Base-by-base conservation (phyloP, 306 rosid species). In the Cyamopsis tetragonoloba region DNA sequence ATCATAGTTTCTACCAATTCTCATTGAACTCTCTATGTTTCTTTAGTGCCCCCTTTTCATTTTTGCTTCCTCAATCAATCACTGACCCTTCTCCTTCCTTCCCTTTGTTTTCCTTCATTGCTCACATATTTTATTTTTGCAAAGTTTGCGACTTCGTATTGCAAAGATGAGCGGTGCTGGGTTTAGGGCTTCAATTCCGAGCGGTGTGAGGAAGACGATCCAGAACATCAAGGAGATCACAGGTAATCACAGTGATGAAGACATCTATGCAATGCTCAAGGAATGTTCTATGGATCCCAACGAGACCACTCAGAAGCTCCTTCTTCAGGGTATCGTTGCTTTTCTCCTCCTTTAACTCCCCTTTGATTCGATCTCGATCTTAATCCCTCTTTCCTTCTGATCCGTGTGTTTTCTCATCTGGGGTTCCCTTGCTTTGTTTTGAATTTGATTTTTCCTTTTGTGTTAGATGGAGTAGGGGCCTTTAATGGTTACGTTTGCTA, bases 201-300 rank as follows among this genome's bases (percentile, higher is more conserved):
- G 10, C 81, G 73, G 80, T 70, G 85, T 65, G 64, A 83, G 71
- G 87, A 86, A 75, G 81, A 80, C 66, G 95, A 86, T 93, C 91
- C 87, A 83, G 84, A 80, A 77, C 79, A 83, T 93, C 14, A 85
- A 85, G 71, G 99, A 93, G 95, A 88, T 93, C 86, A 62, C 95
- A 14, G 95, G 81, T 7, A 84, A 86, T 76, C 95, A 90, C 67
- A 88, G 86, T 79, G 95, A 90, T 19, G 96, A 88, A 18, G 99
- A 93, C 62, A 85, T 90, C 76, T 81, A 90, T 80, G 88, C 97
- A 86, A 90, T 90, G 97, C 99, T 93, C 54, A 86, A 73, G 76
- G 99, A 93, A 54, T 93, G 97, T 74, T 80, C 87, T 62, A 93
- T 93, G 99, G 99, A 93, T 93, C 99, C 99, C 80, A 75, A 93